Evolutionary conservation across 1,284 basidiomycete genomes (phyloP), one percentile per base, ranked within the genome.

Genomic region (Ganoderma lucidum): DNA sequence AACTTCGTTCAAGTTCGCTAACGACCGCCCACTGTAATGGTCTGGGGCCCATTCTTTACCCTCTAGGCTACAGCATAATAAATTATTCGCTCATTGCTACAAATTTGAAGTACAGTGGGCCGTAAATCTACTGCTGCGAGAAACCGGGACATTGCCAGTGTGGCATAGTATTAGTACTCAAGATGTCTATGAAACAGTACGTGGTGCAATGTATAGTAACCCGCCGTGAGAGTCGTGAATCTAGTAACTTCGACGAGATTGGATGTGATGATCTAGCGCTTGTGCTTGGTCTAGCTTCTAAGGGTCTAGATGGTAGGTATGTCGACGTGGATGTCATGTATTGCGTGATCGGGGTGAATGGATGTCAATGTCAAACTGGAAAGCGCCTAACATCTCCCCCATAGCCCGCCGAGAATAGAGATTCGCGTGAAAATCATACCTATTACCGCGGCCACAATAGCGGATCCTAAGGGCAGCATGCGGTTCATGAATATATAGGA

Each of bases 351-450:
- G n/a, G 3, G 12, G 23, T 23, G 12, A 10, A 14, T 28, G 12
- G 23, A 14, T 28, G 45, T 3, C n/a, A 1, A 9, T 23, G n/a
- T 12, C 10, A 51, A 23, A 28, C 30, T 56, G 23, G 23, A 23
- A 23, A 73, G 19, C 63, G 63, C 30, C 66, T 72, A 73, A 23
- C 63, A 65, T 30, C 68, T 72, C 28, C 73, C 73, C 67, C 73
- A 63, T 3, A 72, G 19, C 15, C 65, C 37, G 8, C 71, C 68
- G 32, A 74, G 62, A 51, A 72, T 63, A 8, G 67, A 42, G 41
- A 60, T 35, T 14, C 73, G 73, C 3, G 70, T 69, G 2, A 63
- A 56, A 10, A 70, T 32, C 51, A 74, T 56, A 62, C 70, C 62
- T n/a, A 55, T 64, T 28, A 67, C 69, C 2, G 70, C 68, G 8